phyloP scores from a whole-genome alignment of 2,329 filamentous ascomycete species.

The Colletotrichum lindemuthianum region DNA sequence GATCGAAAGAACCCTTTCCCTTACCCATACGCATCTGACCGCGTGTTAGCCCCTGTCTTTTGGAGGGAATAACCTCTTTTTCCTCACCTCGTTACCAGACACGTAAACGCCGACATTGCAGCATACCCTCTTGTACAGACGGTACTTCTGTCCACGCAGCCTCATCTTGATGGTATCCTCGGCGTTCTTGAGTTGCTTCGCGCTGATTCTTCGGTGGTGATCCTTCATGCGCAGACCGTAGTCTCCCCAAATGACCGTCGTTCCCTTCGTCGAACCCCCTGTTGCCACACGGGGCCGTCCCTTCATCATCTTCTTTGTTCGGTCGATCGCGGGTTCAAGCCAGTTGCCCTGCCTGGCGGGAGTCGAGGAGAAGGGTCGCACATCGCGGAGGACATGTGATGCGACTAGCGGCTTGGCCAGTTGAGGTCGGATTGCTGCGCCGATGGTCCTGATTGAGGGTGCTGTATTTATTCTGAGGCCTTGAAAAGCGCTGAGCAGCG shows the following conservation, averaged over 20 bases:
- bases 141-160: constrained; percentile 90
- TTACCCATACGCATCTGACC: constrained; percentile 93
- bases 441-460: constrained; percentile 52
- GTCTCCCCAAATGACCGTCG: constrained; percentile 95
- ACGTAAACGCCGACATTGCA: constrained; percentile 96
- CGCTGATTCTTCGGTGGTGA: constrained; percentile 90
- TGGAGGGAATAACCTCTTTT: too few relatives aligned
- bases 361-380: constrained; percentile 79
- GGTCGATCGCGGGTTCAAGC: constrained; percentile 80
- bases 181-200: constrained; percentile 86
- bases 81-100: constrained; percentile 87
- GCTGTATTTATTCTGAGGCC: constrained; percentile 57
- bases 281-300: constrained; percentile 88
- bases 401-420: constrained; percentile 42
- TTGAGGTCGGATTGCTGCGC: constrained; percentile 44
- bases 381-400: constrained; percentile 54
- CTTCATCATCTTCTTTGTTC: constrained; percentile 91
- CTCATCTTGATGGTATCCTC: constrained; percentile 93
- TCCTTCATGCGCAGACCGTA: constrained; percentile 94
- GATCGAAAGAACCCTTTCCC: constrained; percentile 96
- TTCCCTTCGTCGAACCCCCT: constrained; percentile 90
- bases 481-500: constrained; percentile 62
- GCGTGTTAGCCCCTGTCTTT: constrained; percentile 8
- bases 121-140: constrained; percentile 88
- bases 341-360: constrained; percentile 71